Conservation (phyloP, 176 grass and related monocot genomes). For the Miscanthus lutarioriparius region DNA sequence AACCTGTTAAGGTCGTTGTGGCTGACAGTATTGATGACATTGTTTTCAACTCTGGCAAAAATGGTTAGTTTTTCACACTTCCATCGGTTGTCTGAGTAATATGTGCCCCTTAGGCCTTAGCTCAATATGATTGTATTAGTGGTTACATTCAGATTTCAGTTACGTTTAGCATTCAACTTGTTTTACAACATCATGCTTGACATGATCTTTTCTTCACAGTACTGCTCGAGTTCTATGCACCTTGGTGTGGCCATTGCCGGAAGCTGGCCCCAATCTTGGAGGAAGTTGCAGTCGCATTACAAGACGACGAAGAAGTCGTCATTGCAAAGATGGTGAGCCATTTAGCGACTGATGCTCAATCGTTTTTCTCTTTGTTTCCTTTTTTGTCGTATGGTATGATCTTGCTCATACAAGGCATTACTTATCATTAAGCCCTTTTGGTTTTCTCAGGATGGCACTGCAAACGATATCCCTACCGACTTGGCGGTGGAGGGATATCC, state of each 20-base stretch:
- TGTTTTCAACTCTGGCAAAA: constrained; percentile 77
- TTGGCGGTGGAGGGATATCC: constrained; percentile 62
- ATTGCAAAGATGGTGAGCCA: constrained; percentile 87
- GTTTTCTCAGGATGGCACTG: constrained; percentile 66
- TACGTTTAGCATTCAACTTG: neutral
- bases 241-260: constrained; percentile 84
- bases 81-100: neutral
- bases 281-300: constrained; percentile 61
- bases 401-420: neutral
- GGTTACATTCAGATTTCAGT: neutral
- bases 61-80: constrained; percentile 56
- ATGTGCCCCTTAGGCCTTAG: neutral
- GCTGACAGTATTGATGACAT: constrained; percentile 67
- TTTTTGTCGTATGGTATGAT: neutral
- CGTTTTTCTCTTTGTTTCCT: neutral
- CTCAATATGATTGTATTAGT: neutral
- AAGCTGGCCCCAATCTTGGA: constrained; percentile 80
- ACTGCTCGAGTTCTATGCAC: constrained; percentile 85
- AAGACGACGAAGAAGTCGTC: constrained; percentile 59
- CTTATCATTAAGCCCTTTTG: neutral
- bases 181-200: neutral
- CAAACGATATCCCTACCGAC: constrained; percentile 66
- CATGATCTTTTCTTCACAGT: constrained; percentile 42
- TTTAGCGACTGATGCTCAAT: constrained; percentile 7
- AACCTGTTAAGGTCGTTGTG: constrained; percentile 80